A percentile compares a stretch with the other conserved stretches of the same genome.
Evolutionary conservation across 2,329 filamentous ascomycete species (phyloP).

Genomic region (Nemania bipapillata): DNA sequence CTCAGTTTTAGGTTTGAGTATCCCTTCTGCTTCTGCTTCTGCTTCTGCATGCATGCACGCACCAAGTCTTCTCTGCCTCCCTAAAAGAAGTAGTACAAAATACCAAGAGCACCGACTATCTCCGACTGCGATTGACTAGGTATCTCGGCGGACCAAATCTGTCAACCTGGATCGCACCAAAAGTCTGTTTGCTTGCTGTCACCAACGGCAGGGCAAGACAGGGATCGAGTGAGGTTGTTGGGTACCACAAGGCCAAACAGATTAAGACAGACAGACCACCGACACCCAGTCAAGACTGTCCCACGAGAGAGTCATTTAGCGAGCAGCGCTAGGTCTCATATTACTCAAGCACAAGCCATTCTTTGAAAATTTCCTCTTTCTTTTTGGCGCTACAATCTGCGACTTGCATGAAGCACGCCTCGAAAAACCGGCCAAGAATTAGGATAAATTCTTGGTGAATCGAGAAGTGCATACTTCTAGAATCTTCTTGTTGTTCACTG

Average conservation of each 20-base stretch:
- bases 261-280: constrained; percentile 9
- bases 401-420: constrained; percentile 28
- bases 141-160: background rate
- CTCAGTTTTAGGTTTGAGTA: constrained; percentile 28
- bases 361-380: background rate
- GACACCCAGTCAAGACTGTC: constrained; percentile 12
- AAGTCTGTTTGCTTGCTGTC: constrained; percentile 27
- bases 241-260: constrained; percentile 23
- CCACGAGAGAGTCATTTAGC: constrained; percentile 7
- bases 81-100: constrained; percentile 25
- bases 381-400: constrained; percentile 17
- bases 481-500: constrained; percentile 17
- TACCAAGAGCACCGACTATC: constrained; percentile 5
- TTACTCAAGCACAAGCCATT: background rate
- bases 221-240: constrained; percentile 26
- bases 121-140: constrained; percentile 15
- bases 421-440: constrained; percentile 8
- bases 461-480: constrained; percentile 14
- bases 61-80: constrained; percentile 17
- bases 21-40: constrained; percentile 14
- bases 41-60: constrained; percentile 4
- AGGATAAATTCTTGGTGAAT: background rate
- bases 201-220: constrained; percentile 22
- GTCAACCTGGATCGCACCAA: constrained; percentile 22
- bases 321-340: background rate